Evolutionary conservation across 2,329 filamentous ascomycete genomes (phyloP).

Genomic region (Chrysosporium keratinophilum): DNA sequence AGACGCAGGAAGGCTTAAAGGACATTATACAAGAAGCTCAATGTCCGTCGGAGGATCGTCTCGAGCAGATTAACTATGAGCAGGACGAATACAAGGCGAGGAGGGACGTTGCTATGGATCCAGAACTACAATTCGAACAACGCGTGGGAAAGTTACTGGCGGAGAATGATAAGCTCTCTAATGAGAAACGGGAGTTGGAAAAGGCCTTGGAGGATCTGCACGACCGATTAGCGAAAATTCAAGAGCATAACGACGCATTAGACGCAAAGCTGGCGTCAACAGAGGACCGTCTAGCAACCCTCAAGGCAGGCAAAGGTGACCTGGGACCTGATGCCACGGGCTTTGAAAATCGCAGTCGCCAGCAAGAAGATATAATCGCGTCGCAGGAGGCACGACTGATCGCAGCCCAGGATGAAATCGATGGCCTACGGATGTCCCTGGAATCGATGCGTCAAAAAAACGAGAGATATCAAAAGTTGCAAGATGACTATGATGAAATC

Average conservation of each 20-base stretch:
- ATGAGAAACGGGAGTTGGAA: slow-evolving; percentile 42
- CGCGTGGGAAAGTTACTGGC: slow-evolving; percentile 40
- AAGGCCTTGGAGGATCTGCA: slow-evolving; percentile 46
- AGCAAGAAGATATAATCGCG: slow-evolving; percentile 54
- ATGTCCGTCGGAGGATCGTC: slow-evolving; percentile 31
- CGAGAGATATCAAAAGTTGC: slow-evolving; percentile 37
- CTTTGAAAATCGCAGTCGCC: slow-evolving; percentile 39
- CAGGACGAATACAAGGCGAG: slow-evolving; percentile 26
- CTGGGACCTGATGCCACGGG: slow-evolving; percentile 39
- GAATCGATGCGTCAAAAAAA: slow-evolving; percentile 38
- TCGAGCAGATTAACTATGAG: slow-evolving; percentile 31
- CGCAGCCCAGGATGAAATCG: slow-evolving; percentile 37
- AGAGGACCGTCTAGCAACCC: slow-evolving; percentile 44
- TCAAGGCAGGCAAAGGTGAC: slow-evolving; percentile 39
- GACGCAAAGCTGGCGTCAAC: slow-evolving; percentile 38
- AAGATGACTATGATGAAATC: slow-evolving; percentile 42
- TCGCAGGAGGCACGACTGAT: slow-evolving; percentile 58
- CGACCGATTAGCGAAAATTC: slow-evolving; percentile 47
- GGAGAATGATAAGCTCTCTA: slow-evolving; percentile 49
- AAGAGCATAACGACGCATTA: slow-evolving; percentile 41
- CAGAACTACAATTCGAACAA: slow-evolving; percentile 41
- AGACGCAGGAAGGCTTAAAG: slow-evolving; percentile 38
- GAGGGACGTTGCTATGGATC: slow-evolving; percentile 31
- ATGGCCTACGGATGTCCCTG: slow-evolving; percentile 36
- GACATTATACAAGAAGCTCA: slow-evolving; percentile 40